Percentiles rank a stretch among this genome's conserved stretches.
phyloP scores from a whole-genome alignment of 2,329 filamentous ascomycete genomes.

The Paecilomyces niveus region DNA sequence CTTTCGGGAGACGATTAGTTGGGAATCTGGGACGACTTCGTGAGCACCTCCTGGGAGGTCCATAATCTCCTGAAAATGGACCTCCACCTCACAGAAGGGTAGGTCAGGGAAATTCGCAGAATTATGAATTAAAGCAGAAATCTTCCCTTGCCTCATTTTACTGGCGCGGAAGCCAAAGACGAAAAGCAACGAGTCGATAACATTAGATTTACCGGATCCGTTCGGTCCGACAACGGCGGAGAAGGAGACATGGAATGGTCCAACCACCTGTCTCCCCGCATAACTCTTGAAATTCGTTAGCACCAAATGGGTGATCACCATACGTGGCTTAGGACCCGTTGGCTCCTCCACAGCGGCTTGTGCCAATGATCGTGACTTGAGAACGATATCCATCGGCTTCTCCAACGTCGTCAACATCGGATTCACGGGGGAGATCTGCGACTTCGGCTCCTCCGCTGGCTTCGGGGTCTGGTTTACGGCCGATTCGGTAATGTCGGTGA shows the following conservation, averaged over 20 bases:
- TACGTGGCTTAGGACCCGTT: constrained; percentile 70
- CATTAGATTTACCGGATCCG: constrained; percentile 96
- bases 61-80: constrained; percentile 92
- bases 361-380: constrained; percentile 71
- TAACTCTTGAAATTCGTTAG: constrained; percentile 99
- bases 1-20: constrained; percentile 78
- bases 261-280: constrained; percentile 87
- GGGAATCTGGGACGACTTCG: constrained; percentile 73
- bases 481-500: constrained; percentile 66
- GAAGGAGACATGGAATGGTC: constrained; percentile 94
- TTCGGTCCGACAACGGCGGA: constrained; percentile 97
- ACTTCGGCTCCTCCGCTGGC: constrained; percentile 35
- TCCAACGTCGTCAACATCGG: constrained; percentile 72
- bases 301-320: constrained; percentile 86
- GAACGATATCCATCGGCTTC: constrained; percentile 86
- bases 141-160: constrained; percentile 99
- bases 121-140: constrained; percentile 96
- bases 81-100: constrained; percentile 88
- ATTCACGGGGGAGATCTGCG: constrained; percentile 57
- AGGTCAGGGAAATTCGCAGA: constrained; percentile 80
- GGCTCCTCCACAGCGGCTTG: constrained; percentile 63
- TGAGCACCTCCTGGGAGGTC: constrained; percentile 71
- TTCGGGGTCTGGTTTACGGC: constrained; percentile 56
- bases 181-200: constrained; percentile 94
- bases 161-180: constrained; percentile 99